A percentile compares a stretch with the other conserved stretches of the same genome.
phyloP scores from a whole-genome alignment of 2,329 filamentous ascomycete genomes.

The Apiospora phragmitis region DNA sequence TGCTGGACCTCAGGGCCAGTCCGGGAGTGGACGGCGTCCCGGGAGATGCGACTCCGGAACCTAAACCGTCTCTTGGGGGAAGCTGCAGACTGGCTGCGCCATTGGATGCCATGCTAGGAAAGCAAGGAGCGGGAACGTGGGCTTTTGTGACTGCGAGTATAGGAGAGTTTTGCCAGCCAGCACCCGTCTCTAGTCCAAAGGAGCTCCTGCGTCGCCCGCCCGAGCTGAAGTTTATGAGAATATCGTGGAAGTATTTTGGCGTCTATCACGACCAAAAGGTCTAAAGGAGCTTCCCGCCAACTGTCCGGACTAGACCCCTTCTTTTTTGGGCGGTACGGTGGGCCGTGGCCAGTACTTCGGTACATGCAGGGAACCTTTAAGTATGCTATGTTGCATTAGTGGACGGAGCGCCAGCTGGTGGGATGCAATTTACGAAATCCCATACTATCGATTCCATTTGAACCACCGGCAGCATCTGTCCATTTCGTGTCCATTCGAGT shows the following conservation, averaged over 20 bases:
- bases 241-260: neutral
- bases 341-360: neutral
- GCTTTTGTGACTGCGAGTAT: neutral
- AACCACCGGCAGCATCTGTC: neutral
- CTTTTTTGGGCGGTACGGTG: neutral
- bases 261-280: neutral
- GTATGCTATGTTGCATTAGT: no score
- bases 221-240: neutral
- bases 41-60: slow-evolving; percentile 27
- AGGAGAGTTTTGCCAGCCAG: neutral
- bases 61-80: slow-evolving; percentile 26
- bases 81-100: slow-evolving; percentile 22
- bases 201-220: neutral
- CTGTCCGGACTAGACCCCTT: neutral
- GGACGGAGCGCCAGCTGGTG: neutral
- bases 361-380: neutral
- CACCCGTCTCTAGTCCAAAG: neutral
- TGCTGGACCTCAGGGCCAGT: slow-evolving; percentile 45
- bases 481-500: neutral
- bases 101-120: neutral
- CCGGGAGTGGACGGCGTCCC: neutral
- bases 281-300: neutral
- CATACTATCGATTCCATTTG: neutral
- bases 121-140: neutral
- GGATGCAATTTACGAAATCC: neutral